Percentiles rank a stretch among this genome's conserved stretches.
These are phyloP conservation scores for Picochlorum sp. DNA, from an alignment of 139 green algal species.

Conservation along the genomic window DNA sequence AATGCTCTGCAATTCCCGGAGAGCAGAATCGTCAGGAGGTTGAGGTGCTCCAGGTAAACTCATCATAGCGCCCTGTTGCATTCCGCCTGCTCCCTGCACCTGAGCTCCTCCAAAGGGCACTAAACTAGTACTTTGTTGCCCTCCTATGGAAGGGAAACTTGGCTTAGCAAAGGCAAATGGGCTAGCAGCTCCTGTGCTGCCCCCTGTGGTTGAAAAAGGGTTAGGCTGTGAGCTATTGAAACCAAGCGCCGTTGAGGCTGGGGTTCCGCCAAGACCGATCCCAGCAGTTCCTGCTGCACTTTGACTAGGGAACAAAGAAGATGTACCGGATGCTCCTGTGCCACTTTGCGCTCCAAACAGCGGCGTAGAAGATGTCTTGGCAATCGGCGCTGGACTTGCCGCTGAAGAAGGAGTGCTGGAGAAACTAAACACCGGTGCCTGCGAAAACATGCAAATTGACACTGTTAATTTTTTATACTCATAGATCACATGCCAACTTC, in stretches of 20 bases:
- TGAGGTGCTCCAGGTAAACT: not conserved
- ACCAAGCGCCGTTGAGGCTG: not conserved
- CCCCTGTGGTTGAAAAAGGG: too few species aligned
- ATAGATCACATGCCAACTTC: not conserved
- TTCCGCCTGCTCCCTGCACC: not conserved
- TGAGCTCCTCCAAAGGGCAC: not conserved
- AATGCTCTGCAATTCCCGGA: conserved; percentile 32
- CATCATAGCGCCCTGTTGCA: not conserved
- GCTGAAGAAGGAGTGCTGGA: conserved; percentile 9
- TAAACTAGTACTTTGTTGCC: not conserved
- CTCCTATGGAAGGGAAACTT: too few species aligned
- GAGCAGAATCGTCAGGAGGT: conserved; percentile 15
- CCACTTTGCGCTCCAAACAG: conserved; percentile 6
- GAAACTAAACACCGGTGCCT: conserved; percentile 16
- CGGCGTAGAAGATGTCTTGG: conserved; percentile 19
- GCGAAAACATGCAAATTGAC: not conserved
- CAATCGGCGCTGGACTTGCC: not conserved
- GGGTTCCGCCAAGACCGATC: not conserved
- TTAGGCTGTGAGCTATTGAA: not conserved
- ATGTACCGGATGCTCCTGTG: not conserved
- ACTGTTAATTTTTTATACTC: not conserved
- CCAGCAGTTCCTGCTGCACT: not conserved
- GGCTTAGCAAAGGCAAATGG: too few species aligned
- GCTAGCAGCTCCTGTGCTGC: too few species aligned
- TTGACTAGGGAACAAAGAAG: not conserved